Evolutionary conservation across 2,329 filamentous ascomycete genomes (phyloP), one percentile per base, ranked within the genome.

Genomic region (Arthrinium puccinioides): DNA sequence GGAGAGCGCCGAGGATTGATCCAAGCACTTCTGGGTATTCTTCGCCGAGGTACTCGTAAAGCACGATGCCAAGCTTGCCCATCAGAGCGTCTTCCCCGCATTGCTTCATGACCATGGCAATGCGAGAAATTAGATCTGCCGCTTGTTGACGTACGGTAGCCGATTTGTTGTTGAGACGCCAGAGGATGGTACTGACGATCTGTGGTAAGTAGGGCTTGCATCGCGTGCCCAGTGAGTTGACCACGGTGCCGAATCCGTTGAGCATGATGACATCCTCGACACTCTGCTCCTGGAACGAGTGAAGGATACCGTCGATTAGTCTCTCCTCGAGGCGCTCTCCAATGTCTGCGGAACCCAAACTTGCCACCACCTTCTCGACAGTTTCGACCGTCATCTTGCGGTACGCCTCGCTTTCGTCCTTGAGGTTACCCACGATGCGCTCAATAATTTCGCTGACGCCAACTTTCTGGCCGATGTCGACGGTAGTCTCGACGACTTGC

Each of bases 381-480:
- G 92, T 97, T 68, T 98, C 92, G 23, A 98, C 84, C 0, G 92
- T 96, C 92, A 98, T 98, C 71, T 97, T 97, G 34, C 92, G 82
- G 63, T 98, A 98, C 1, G 90, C 84, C 59, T 98, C 92, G 59
- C 86, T 96, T 62, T 98, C 92, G 55, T 98, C 92, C 63, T 98
- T 98, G 49, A 98, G 75, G 57, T 98, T 96, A 64, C 80, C 84
- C 36, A 97, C 92, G 40, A 97, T 85, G 32, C 89, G 75, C 61
- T 96, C 87, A 4, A 97, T 72, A 42, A 98, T 97, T 67, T 97
- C 90, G 49, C 88, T 83, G 37, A 89, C 89, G 28, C 92, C 92
- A n/a, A 97, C 90, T 63, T 98, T 98, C 59, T 97, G 88, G 37
- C 88, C 89, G 33, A 98, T 79, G 53, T 98, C 92, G 11, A 97